Percentiles rank a stretch among this genome's conserved stretches.
Evolutionary conservation across 1,284 basidiomycete genomes (phyloP).

Genomic region (Ceratobasidium sp.): DNA sequence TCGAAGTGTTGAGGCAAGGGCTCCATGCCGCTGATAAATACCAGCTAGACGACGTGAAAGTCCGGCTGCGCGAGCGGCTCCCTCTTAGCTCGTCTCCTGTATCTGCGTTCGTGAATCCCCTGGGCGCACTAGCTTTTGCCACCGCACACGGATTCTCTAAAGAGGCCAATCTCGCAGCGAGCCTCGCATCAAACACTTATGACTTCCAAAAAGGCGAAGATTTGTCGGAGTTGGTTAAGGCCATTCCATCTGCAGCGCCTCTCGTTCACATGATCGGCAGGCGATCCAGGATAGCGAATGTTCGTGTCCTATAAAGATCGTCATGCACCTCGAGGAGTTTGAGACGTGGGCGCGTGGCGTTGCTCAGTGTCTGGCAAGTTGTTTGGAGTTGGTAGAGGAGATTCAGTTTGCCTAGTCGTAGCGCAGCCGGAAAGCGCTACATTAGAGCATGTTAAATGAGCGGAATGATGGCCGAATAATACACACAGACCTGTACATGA

Average conservation of each 20-base stretch:
- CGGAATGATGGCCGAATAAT: no score
- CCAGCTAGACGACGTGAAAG: conserved; percentile 19
- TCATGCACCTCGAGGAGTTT: not conserved
- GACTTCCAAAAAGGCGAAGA: not conserved
- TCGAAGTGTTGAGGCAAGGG: not conserved
- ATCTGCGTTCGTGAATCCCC: conserved; percentile 7
- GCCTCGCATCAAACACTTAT: not conserved
- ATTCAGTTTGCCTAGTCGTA: not conserved
- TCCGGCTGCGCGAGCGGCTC: not conserved
- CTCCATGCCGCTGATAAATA: conserved; percentile 26
- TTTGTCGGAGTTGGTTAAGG: not conserved
- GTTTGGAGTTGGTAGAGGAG: not conserved
- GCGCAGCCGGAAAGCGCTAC: not conserved
- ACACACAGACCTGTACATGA: no score
- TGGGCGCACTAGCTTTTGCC: conserved; percentile 3
- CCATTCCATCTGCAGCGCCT: conserved; percentile 2
- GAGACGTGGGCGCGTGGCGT: not conserved
- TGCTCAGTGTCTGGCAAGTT: not conserved
- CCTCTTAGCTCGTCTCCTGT: not conserved
- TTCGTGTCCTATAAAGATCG: not conserved
- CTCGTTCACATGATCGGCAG: conserved; percentile 1
- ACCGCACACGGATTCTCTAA: not conserved
- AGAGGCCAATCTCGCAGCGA: conserved; percentile 2
- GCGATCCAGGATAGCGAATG: not conserved
- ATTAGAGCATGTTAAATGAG: no score